Evolutionary conservation across 441 rosid species (phyloP).

Genomic region (Euphorbia schlechtendalii): DNA sequence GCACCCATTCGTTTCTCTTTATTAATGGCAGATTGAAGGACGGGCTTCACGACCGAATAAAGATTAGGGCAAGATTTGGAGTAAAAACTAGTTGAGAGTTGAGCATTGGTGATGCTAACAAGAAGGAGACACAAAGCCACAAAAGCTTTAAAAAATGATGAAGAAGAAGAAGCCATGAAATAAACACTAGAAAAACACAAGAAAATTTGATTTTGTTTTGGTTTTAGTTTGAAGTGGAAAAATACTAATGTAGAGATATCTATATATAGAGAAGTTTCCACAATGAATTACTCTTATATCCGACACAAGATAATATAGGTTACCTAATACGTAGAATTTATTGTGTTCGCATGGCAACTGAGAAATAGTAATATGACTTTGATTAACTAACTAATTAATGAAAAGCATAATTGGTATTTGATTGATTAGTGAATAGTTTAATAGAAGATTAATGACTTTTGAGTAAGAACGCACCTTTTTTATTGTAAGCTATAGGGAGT

Average conservation of each 20-base stretch:
- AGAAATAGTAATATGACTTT: not conserved
- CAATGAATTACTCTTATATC: constrained; percentile 14
- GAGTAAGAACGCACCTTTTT: constrained; percentile 12
- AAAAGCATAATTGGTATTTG: not conserved
- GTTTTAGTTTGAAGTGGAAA: constrained; percentile 16
- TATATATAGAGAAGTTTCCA: constrained; percentile 32
- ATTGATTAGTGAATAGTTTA: not conserved
- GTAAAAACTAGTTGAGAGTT: constrained; percentile 63
- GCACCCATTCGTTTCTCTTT: constrained; percentile 68
- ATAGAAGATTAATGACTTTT: not conserved
- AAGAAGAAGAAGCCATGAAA: constrained; percentile 27
- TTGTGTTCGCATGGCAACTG: constrained; percentile 30
- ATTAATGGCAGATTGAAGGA: constrained; percentile 44
- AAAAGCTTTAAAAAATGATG: constrained; percentile 19
- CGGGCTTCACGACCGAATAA: constrained; percentile 37
- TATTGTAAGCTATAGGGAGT: not conserved
- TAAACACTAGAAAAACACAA: not conserved
- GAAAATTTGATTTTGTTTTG: not conserved
- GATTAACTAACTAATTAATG: not conserved
- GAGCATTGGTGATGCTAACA: constrained; percentile 39
- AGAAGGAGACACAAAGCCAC: constrained; percentile 27
- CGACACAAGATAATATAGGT: constrained; percentile 32
- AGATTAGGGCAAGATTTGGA: constrained; percentile 54
- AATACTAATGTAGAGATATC: constrained; percentile 10
- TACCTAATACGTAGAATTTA: constrained; percentile 61